These are phyloP conservation scores for Plasmodium chabaudi DNA, from an alignment of 169 alveolate species.

Conservation along the genomic window DNA sequence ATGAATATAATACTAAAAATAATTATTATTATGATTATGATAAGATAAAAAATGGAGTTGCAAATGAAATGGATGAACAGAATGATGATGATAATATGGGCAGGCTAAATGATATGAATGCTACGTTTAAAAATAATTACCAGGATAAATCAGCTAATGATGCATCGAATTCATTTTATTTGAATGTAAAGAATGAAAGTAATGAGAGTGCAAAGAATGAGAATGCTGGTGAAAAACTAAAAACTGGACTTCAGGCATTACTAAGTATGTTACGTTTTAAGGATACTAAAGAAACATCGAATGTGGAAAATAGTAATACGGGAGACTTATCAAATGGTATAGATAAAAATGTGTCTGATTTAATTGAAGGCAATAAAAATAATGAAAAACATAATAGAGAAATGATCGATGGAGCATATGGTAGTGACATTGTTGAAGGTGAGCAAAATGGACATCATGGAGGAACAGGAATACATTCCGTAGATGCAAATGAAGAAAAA, in stretches of 20 bases:
- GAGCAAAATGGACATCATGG: too few species aligned
- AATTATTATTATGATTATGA: background rate
- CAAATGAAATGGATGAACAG: background rate
- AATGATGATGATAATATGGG: background rate
- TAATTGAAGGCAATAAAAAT: too few species aligned
- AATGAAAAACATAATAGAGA: too few species aligned
- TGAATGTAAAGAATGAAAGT: background rate
- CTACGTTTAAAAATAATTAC: constrained; percentile 5
- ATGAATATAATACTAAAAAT: background rate
- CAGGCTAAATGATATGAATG: background rate
- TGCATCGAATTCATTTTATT: constrained; percentile 1
- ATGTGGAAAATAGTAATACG: background rate
- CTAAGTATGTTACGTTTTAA: background rate
- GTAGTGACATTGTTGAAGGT: too few species aligned
- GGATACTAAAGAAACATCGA: background rate
- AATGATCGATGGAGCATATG: too few species aligned
- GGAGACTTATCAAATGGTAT: too few species aligned
- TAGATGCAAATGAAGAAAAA: too few species aligned
- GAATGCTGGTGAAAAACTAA: background rate
- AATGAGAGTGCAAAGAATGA: background rate
- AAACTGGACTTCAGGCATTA: background rate
- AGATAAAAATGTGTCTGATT: too few species aligned
- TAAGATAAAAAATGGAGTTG: background rate
- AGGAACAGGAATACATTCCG: too few species aligned
- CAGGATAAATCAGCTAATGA: background rate